Conservation (phyloP, 2,329 filamentous ascomycete species). For the Neonectria ditissima region DNA sequence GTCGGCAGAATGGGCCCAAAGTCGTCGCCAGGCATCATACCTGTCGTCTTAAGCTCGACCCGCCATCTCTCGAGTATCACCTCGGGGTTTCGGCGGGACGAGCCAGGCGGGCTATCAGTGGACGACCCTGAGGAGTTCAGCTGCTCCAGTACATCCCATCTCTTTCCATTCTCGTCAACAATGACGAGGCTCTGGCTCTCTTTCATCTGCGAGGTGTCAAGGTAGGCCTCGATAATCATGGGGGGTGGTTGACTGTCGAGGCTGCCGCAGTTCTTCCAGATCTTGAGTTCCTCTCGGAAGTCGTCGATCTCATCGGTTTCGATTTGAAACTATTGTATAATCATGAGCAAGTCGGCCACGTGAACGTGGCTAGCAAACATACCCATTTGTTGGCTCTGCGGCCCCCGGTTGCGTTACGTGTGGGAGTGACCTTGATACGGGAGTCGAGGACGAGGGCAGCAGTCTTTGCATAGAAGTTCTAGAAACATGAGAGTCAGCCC, state of each 20-base stretch:
- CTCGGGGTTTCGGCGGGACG: slow-evolving; percentile 69
- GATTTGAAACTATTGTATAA: slow-evolving; percentile 83
- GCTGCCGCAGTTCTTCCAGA: slow-evolving; percentile 85
- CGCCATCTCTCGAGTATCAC: slow-evolving; percentile 93
- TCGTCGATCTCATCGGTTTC: slow-evolving; percentile 93
- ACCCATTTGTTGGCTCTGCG: slow-evolving; percentile 89
- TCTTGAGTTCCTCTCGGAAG: slow-evolving; percentile 81
- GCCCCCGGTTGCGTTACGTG: slow-evolving; percentile 52
- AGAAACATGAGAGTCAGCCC: slow-evolving; percentile 28
- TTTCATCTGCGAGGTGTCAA: slow-evolving; percentile 83
- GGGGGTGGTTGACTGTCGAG: slow-evolving; percentile 82
- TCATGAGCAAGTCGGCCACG: slow-evolving; percentile 29
- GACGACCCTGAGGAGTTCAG: slow-evolving; percentile 73
- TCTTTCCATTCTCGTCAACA: slow-evolving; percentile 88
- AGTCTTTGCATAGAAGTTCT: slow-evolving; percentile 95
- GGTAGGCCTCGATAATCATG: slow-evolving; percentile 89
- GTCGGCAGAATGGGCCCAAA: slow-evolving; percentile 79
- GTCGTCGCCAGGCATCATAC: slow-evolving; percentile 65
- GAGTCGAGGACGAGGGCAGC: slow-evolving; percentile 87
- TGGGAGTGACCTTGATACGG: slow-evolving; percentile 75
- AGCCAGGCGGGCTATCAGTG: slow-evolving; percentile 58
- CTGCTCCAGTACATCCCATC: slow-evolving; percentile 91
- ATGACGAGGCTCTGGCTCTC: slow-evolving; percentile 89
- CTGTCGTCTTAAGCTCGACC: slow-evolving; percentile 75
- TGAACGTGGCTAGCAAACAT: slow-evolving; percentile 51